Conservation (phyloP, 495 filamentous ascomycete species). For the Haplographium delicatum region DNA sequence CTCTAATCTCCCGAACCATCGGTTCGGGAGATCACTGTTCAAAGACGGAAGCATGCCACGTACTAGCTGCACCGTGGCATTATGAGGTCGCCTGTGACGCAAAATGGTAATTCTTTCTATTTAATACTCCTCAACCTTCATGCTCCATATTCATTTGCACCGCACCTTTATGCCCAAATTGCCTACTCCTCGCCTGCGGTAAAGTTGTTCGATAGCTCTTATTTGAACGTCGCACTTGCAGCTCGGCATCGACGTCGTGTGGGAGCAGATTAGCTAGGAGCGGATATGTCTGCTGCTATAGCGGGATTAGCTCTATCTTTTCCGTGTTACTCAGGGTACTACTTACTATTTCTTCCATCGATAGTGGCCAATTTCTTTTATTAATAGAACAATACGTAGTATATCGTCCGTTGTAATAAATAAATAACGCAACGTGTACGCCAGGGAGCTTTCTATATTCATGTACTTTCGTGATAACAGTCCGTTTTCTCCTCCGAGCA, state of each 20-base stretch:
- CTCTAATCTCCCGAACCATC: background rate
- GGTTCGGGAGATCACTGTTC: background rate
- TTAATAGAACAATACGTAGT: background rate
- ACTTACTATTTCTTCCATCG: background rate
- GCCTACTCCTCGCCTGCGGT: background rate
- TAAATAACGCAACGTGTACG: background rate
- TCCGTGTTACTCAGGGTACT: background rate
- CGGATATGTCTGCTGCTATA: background rate
- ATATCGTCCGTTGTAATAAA: background rate
- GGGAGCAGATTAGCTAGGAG: background rate
- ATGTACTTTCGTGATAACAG: background rate
- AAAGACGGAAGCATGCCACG: background rate
- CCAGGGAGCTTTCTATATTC: background rate
- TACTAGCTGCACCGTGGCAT: background rate
- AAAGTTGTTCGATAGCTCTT: background rate
- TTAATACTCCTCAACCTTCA: background rate
- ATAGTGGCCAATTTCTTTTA: background rate
- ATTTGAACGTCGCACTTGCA: background rate
- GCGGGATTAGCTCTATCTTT: background rate
- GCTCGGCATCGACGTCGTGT: background rate
- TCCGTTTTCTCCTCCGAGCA: background rate
- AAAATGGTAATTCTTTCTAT: constrained; percentile 1
- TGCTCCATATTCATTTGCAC: background rate
- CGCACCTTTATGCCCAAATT: background rate
- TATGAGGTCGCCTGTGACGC: background rate